Percentiles rank a stretch among this genome's conserved stretches.
Evolutionary conservation across 2,329 filamentous ascomycete species (phyloP).

Genomic region (Paraphoma sp.): DNA sequence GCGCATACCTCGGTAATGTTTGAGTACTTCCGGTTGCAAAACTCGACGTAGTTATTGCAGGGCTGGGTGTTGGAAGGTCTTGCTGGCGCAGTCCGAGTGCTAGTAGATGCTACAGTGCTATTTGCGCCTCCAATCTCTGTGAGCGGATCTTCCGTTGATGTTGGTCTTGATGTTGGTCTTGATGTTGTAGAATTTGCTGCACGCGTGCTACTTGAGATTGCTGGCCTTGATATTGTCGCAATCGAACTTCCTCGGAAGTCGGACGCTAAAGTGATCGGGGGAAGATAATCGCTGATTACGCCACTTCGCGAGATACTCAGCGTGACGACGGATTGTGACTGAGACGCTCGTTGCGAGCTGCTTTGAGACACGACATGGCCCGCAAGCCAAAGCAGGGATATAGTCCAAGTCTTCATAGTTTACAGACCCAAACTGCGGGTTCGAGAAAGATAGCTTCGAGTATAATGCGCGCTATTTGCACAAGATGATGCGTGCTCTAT

Average conservation of each 20-base stretch:
- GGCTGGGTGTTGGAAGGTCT: conserved; percentile 49
- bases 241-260: conserved; percentile 38
- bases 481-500: too few species aligned
- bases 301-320: conserved; percentile 26
- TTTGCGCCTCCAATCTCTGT: conserved; percentile 37
- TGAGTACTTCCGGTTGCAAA: conserved; percentile 48
- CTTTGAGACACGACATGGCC: conserved; percentile 31
- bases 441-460: not conserved
- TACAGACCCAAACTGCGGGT: not conserved
- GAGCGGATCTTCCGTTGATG: conserved; percentile 24
- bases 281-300: conserved; percentile 24
- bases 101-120: conserved; percentile 30
- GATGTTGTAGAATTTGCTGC: conserved; percentile 32
- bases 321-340: conserved; percentile 31
- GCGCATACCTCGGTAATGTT: conserved; percentile 52
- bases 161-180: conserved; percentile 15
- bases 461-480: not conserved
- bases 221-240: conserved; percentile 23
- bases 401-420: conserved; percentile 28
- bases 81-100: conserved; percentile 31
- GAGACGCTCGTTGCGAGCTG: conserved; percentile 25
- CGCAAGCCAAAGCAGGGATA: conserved; percentile 32
- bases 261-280: conserved; percentile 34
- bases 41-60: conserved; percentile 51
- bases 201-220: conserved; percentile 20